Base-by-base conservation (phyloP, 192 early-diverging fungal genomes). In the Entomortierella parvispora region DNA sequence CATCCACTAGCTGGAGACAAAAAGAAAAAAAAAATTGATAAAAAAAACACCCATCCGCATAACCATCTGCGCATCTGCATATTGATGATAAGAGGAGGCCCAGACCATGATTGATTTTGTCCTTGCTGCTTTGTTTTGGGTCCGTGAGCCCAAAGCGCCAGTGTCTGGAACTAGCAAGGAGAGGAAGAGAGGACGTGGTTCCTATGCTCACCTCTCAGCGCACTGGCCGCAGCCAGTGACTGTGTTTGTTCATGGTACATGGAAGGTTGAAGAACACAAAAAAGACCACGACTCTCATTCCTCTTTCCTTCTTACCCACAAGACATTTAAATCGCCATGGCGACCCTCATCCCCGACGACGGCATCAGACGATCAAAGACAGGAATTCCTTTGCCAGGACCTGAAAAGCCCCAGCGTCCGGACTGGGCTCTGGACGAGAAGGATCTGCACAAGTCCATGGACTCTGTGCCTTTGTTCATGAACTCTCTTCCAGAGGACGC, bases 401-500 rank as follows among this genome's bases (percentile, higher is more conserved):
- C 83, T 5, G 64, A 82, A 47, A 58, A 54, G 17, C 71, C 58
- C 34, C 12, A 31, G 4, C 45, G 66, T 2, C 75, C 81, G 15
- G 77, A 80, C 9, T 83, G 79, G 68, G 64, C 76, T 12, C 61
- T 87, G 47, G 71, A 82, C 60, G 80, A 80, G 22, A 84, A 81
- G 12, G 81, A 88, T 51, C 77, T 93, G 8, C 70, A 84, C 15
- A 68, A 81, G 48, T 86, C 92, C 25, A 82, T 94, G 61, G 76
- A 90, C 40, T 83, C 80, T n/a, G 89, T 94, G n/a, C 98, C 98
- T 5, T 82, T 99, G 49, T 99, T 99, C 82, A 99, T 99, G 98
- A 88, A 80, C 46, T 69, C 85, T 17, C 70, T 96, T 25, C 90
- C 90, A 10, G 80, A 90, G 12, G 90, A 89, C 42, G 81, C 83